Conservation (phyloP, 257 asterid genomes). For the Rehmannia glutinosa region DNA sequence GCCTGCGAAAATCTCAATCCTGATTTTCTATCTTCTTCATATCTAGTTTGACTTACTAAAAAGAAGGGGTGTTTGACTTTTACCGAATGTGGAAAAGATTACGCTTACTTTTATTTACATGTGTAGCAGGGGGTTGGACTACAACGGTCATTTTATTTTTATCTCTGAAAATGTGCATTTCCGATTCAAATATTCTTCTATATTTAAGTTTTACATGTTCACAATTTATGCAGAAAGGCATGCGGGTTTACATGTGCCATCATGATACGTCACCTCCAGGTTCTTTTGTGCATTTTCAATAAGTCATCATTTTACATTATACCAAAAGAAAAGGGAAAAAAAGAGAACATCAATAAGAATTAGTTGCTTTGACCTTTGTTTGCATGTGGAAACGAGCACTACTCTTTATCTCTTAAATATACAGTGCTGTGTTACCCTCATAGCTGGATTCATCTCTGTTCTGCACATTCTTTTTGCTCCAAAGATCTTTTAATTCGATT, state of each 20-base stretch:
- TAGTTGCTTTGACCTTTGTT: background rate
- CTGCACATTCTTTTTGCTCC: background rate
- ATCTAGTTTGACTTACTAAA: background rate
- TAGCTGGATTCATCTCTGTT: background rate
- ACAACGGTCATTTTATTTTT: background rate
- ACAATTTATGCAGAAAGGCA: constrained; percentile 60
- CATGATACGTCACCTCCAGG: constrained; percentile 91
- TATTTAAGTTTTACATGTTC: constrained; percentile 14
- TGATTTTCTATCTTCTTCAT: background rate
- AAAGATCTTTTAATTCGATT: background rate
- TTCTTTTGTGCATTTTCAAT: constrained; percentile 23
- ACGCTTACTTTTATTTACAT: background rate
- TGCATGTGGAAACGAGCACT: background rate
- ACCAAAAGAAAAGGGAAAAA: no score
- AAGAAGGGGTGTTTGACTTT: background rate
- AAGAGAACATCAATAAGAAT: background rate
- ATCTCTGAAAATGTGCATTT: no score
- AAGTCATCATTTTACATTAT: background rate
- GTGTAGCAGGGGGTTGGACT: no score
- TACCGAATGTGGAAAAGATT: background rate
- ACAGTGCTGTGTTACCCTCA: background rate
- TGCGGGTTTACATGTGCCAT: constrained; percentile 71
- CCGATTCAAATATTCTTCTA: background rate
- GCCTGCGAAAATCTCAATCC: no score
- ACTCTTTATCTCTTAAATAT: background rate